These are phyloP conservation scores for Tuber calosporum DNA, from an alignment of 495 filamentous ascomycete genomes.

Conservation along the genomic window DNA sequence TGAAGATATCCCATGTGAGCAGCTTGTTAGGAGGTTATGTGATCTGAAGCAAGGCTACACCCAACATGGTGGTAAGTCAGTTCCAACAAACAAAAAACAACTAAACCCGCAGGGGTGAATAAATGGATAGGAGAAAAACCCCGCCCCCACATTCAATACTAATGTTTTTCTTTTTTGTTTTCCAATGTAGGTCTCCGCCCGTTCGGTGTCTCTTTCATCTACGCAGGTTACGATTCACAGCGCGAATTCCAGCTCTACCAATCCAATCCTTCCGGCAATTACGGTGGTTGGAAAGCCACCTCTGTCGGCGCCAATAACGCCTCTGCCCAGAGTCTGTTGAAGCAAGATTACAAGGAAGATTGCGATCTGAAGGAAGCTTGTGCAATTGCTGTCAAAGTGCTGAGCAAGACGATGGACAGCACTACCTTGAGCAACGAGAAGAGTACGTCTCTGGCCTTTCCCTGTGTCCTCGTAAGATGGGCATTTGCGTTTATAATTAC, in stretches of 20 bases:
- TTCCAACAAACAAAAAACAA: conserved; percentile 6
- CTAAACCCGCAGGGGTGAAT: conserved; percentile 23
- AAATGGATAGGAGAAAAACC: conserved; percentile 5
- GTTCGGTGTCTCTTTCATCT: conserved; percentile 99
- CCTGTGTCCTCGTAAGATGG: background rate
- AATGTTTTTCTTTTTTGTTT: conserved; percentile 7
- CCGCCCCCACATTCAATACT: conserved; percentile 20
- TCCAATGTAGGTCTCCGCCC: conserved; percentile 65
- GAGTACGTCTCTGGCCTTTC: conserved; percentile 54
- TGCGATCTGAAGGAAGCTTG: conserved; percentile 93
- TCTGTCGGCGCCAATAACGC: conserved; percentile 97
- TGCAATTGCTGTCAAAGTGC: conserved; percentile 93
- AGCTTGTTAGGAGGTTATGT: conserved; percentile 92
- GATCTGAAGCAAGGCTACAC: conserved; percentile 99
- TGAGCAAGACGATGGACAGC: conserved; percentile 99
- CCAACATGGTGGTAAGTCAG: conserved; percentile 65
- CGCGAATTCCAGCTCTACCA: conserved; percentile 98
- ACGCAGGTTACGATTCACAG: conserved; percentile 91
- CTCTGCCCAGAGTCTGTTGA: conserved; percentile 90
- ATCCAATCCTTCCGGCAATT: conserved; percentile 99
- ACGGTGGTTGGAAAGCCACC: conserved; percentile 98
- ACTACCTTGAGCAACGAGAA: conserved; percentile 98
- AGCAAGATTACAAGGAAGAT: conserved; percentile 99
- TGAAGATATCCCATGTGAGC: conserved; percentile 98
- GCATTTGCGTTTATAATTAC: background rate